Evolutionary conservation across 2,329 filamentous ascomycete genomes (phyloP).

Genomic region (Ceratocystis variospora): DNA sequence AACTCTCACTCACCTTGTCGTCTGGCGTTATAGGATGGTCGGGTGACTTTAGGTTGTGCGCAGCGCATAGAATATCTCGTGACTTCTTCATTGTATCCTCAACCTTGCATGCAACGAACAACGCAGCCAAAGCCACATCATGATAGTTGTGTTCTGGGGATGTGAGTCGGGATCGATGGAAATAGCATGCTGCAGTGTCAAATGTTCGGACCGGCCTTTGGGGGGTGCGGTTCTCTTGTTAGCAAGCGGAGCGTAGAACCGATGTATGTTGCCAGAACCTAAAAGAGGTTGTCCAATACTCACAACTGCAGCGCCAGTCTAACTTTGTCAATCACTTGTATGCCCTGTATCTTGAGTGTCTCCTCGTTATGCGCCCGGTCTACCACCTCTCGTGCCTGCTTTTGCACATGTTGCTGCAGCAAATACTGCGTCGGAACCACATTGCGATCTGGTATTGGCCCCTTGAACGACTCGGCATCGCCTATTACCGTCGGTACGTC

Average conservation of each 20-base stretch:
- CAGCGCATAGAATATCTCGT: conserved; percentile 77
- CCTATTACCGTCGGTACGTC: conserved; percentile 14
- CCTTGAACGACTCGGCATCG: conserved; percentile 22
- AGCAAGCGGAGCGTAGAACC: background rate
- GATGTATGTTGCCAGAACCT: background rate
- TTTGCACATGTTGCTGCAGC: conserved; percentile 66
- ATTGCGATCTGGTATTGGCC: conserved; percentile 36
- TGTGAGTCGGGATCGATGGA: conserved; percentile 79
- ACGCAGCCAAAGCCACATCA: conserved; percentile 73
- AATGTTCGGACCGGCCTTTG: conserved; percentile 69
- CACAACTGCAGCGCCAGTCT: conserved; percentile 66
- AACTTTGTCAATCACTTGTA: conserved; percentile 78
- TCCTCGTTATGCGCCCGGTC: conserved; percentile 64
- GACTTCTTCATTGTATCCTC: conserved; percentile 98
- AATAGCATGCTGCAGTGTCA: conserved; percentile 82
- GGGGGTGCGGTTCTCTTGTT: conserved; percentile 12
- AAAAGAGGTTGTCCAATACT: conserved; percentile 24
- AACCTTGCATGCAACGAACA: conserved; percentile 92
- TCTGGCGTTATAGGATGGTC: conserved; percentile 61
- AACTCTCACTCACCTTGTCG: conserved; percentile 55
- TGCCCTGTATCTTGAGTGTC: conserved; percentile 65
- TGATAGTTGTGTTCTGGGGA: conserved; percentile 78
- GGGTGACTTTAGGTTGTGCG: conserved; percentile 66
- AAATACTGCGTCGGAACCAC: conserved; percentile 54
- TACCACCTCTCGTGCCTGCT: conserved; percentile 53